Conservation (phyloP, 352 stramenopile genomes). For the Aphanomyces astaci region DNA sequence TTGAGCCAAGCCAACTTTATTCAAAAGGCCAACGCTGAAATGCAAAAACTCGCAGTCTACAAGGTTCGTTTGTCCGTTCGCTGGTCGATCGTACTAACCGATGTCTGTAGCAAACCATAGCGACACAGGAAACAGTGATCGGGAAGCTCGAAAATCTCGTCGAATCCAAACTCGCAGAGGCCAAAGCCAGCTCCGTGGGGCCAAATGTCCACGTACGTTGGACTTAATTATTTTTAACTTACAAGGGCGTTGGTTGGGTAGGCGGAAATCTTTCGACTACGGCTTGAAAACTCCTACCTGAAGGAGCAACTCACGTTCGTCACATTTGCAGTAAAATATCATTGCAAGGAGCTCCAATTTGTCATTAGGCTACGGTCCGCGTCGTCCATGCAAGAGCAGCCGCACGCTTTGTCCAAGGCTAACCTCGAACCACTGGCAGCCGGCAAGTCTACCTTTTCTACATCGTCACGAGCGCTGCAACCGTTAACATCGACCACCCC, state of each 20-base stretch:
- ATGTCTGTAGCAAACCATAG: slow-evolving; percentile 44
- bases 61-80: slow-evolving; percentile 28
- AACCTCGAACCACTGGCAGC: no score
- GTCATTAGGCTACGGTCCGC: no score
- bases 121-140: slow-evolving; percentile 75
- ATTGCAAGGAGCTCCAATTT: no score
- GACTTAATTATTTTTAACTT: neutral
- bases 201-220: slow-evolving; percentile 17
- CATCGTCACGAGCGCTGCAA: neutral
- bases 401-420: neutral
- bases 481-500: neutral
- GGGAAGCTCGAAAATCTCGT: slow-evolving; percentile 64
- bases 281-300: slow-evolving; percentile 21
- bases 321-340: no score
- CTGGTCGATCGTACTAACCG: neutral
- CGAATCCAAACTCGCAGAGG: slow-evolving; percentile 28
- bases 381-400: neutral
- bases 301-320: slow-evolving; percentile 18
- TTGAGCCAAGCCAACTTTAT: slow-evolving; percentile 53
- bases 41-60: slow-evolving; percentile 40
- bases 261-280: slow-evolving; percentile 22
- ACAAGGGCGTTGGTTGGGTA: neutral
- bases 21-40: slow-evolving; percentile 61
- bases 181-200: slow-evolving; percentile 5
- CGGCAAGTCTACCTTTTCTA: no score